Evolutionary conservation across 1,284 basidiomycete genomes (phyloP).

Genomic region (Sutorius eximius): DNA sequence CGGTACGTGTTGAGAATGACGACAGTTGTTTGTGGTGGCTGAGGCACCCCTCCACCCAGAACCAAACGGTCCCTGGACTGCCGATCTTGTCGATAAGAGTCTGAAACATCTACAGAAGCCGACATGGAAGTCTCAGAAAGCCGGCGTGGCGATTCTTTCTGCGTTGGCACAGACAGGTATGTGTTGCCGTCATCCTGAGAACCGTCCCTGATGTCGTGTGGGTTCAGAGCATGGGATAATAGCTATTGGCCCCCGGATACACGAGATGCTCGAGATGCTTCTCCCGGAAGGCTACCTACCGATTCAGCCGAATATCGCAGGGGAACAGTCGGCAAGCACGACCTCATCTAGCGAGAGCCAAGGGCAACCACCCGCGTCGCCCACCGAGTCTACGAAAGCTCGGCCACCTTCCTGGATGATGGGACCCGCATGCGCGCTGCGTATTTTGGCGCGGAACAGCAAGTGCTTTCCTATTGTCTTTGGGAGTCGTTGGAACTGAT

Average conservation of each 20-base stretch:
- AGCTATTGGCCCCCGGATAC: conserved; percentile 9
- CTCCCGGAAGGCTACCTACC: conserved; percentile 12
- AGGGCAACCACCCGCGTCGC: background rate
- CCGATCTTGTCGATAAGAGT: conserved; percentile 15
- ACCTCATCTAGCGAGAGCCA: background rate
- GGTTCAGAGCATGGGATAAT: conserved; percentile 21
- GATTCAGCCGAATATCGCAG: background rate
- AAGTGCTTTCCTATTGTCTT: background rate
- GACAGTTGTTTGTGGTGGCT: background rate
- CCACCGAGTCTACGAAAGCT: background rate
- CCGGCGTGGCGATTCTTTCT: conserved; percentile 25
- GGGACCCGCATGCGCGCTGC: conserved; percentile 26
- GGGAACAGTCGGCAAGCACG: background rate
- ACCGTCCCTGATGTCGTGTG: background rate
- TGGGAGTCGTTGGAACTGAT: background rate
- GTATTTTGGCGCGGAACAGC: conserved; percentile 16
- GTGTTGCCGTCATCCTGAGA: background rate
- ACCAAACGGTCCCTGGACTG: conserved; percentile 2
- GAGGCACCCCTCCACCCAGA: conserved; percentile 3
- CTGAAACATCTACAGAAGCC: conserved; percentile 3
- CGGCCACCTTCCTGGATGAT: conserved; percentile 23
- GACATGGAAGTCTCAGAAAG: conserved; percentile 26
- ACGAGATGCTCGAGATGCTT: conserved; percentile 21
- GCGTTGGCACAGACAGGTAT: conserved; percentile 25
- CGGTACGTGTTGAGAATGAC: conserved; percentile 6